These are phyloP conservation scores for Diplodia scrobiculata DNA, from an alignment of 2,329 filamentous ascomycete species.

Conservation along the genomic window DNA sequence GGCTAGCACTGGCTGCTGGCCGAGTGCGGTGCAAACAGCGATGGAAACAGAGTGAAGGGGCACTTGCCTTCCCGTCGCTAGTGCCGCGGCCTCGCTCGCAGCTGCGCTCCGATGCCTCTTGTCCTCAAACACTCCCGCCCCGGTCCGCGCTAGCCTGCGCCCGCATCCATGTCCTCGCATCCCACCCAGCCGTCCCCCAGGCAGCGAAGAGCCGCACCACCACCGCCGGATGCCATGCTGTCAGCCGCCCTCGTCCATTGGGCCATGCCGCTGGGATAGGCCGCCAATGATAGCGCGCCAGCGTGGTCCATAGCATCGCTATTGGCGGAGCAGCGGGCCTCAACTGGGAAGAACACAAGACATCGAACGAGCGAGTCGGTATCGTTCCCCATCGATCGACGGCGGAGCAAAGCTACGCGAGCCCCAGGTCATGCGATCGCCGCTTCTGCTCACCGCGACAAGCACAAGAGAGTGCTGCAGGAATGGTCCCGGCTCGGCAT, in stretches of 20 bases:
- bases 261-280: not conserved
- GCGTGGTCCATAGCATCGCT: too few species aligned
- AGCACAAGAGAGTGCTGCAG: not conserved
- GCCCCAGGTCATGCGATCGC: not conserved
- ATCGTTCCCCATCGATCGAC: not conserved
- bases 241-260: not conserved
- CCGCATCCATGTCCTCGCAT: not conserved
- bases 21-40: not conserved
- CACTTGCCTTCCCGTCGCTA: not conserved
- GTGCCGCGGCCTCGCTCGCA: not conserved
- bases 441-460: not conserved
- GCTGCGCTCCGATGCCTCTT: not conserved
- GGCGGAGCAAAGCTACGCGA: too few species aligned
- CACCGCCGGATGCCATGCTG: not conserved
- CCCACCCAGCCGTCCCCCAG: not conserved
- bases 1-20: not conserved
- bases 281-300: not conserved
- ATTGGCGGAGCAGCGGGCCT: too few species aligned
- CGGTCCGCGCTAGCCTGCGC: conserved; percentile 5
- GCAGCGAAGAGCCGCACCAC: conserved; percentile 6
- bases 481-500: not conserved
- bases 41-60: not conserved
- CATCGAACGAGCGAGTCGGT: conserved; percentile 13
- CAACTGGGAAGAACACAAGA: too few species aligned
- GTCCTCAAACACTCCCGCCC: conserved; percentile 17